Evolutionary conservation across 75 land plant species (phyloP), one percentile per base, ranked within the genome.

Genomic region (Sequoiadendron giganteum): DNA sequence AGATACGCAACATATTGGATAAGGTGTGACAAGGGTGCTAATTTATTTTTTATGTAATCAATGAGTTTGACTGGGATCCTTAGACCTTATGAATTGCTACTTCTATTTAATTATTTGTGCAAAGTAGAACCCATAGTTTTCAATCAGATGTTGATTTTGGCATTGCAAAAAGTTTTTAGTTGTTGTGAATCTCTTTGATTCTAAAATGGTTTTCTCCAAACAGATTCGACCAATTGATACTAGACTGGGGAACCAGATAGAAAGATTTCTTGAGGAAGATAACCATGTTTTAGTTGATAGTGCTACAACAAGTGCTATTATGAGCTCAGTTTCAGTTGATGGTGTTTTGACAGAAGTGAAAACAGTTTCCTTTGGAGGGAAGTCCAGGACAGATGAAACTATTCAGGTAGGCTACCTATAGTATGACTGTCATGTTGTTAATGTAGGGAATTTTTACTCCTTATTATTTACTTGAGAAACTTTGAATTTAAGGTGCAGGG

Each of bases 1-100:
- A 96, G 88, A 90, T 96, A 87, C 92, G 93, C 61, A 83, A 88
- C 45, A 88, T 94, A 72, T 70, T 96, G 86, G 95, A 95, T 36
- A 95, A 96, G 99, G 99, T 97, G 34, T 19, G 87, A 13, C 52
- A 45, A 25, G 21, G 55, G 85, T 79, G 14, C 28, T 84, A 28
- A 52, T 77, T 45, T 5, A 54, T 49, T 14, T 19, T 48, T 18
- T 32, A 19, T 39, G 10, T 43, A 58, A 75, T 70, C 25, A 15
- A 45, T 30, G 28, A 78, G 34, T 87, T 36, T 76, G 48, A 78
- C 30, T 30, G 21, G 30, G 19, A 14, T 87, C 38, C 38, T 36
- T 36, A 36, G 77, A 47, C 40, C 42, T 16, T 7, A 19, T 78
- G 54, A 30, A 58, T 78, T 39, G 36, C 47, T 19, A 83, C n/a